Percentiles rank a stretch among this genome's conserved stretches.
Evolutionary conservation across 1,284 basidiomycete genomes (phyloP).

Genomic region (Thecaphora thlaspeos): DNA sequence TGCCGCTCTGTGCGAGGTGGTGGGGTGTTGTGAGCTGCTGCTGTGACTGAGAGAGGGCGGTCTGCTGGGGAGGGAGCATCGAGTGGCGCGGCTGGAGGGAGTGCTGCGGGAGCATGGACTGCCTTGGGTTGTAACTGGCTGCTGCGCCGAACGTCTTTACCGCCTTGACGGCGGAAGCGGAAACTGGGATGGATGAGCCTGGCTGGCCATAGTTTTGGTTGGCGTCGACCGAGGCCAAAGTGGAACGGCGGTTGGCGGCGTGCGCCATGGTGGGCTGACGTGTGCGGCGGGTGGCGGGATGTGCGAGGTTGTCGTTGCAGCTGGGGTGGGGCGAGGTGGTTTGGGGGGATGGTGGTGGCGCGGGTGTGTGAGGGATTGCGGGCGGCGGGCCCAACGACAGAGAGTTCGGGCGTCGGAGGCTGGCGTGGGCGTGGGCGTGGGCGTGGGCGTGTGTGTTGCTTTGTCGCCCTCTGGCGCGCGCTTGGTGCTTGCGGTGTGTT

Average conservation of each 20-base stretch:
- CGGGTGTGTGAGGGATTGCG: no score
- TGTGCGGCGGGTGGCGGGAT: no score
- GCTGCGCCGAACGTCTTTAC: constrained; percentile 24
- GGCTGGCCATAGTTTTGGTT: constrained; percentile 42
- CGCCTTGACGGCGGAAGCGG: constrained; percentile 32
- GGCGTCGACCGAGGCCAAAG: constrained; percentile 44
- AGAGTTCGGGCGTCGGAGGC: no score
- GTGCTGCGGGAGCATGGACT: constrained; percentile 39
- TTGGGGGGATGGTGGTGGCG: no score
- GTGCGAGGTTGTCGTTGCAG: no score
- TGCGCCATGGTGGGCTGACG: constrained; percentile 22
- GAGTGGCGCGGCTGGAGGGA: constrained; percentile 2
- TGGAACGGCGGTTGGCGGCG: constrained; percentile 38
- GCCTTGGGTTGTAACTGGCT: constrained; percentile 18
- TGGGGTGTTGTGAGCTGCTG: not conserved
- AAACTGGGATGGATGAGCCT: constrained; percentile 26
- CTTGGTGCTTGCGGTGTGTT: no score
- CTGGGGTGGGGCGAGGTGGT: no score
- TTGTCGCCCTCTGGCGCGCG: no score
- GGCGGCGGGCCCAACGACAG: no score
- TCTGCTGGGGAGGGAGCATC: not conserved
- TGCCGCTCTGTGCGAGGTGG: constrained; percentile 13
- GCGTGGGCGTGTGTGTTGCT: no score
- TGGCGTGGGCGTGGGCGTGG: no score
- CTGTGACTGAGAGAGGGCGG: constrained; percentile 1